Evolutionary conservation across 495 filamentous ascomycete species (phyloP), one percentile per base, ranked within the genome.

Genomic region (Hypomontagnella submonticulosa): DNA sequence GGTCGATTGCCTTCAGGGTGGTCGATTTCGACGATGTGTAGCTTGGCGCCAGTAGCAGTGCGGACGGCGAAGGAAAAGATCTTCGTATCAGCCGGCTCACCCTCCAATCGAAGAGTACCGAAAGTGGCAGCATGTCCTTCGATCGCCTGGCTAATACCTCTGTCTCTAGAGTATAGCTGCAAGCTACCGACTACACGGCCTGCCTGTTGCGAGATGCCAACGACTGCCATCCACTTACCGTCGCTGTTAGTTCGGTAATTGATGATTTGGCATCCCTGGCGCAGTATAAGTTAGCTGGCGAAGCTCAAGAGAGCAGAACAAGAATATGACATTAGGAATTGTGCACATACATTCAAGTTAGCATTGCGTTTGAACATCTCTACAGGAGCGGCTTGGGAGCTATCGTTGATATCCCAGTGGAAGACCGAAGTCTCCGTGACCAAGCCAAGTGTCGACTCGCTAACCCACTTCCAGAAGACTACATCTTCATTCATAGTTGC

Each of bases 391-490:
- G 85, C 79, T 76, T 96, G 89, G 62, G 85, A 82, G 27, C 86
- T 80, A 70, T 96, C 92, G 69, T 92, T 92, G 58, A 97, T 90
- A 75, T 98, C 92, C 95, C 95, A 99, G 81, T 98, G 95, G 79
- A 92, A 99, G 52, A 99, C 91, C 18, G 89, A 84, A 65, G 79
- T 89, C 27, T 96, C 92, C 34, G 94, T 97, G 36, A 99, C 90
- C 74, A 99, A 75, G 54, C 95, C 95, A 47, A 99, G 76, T 53
- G 85, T 89, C 48, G 83, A 89, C 67, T 94, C 89, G 79, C 90
- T 97, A 80, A 94, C 90, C 96, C 96, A 99, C 80, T 97, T 97
- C 95, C 95, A 99, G 84, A 95, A 99, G 11, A 91, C 87, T 54
- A 99, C 91, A 80, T 98, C 96, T 77, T 98, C 96, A 72, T 89